Base-by-base conservation (phyloP, 1,139 yeast genomes). In the Yamadazyma triangularis region DNA sequence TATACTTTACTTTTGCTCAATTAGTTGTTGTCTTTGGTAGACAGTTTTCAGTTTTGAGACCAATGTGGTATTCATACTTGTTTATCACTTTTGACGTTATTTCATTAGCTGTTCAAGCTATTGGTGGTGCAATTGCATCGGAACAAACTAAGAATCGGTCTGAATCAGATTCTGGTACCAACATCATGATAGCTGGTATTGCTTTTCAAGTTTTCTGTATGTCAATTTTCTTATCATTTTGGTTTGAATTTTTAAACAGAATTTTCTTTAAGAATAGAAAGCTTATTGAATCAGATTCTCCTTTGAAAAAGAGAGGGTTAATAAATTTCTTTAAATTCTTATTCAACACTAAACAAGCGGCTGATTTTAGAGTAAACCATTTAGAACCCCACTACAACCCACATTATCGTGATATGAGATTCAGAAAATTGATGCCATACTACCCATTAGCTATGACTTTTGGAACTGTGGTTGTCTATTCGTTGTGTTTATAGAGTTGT, bases 401-500 rank as follows among this genome's bases (percentile, higher is more conserved):
- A 2, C 44, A 57, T 13, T 77, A 53, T 44, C 51, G 45, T 1
- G 43, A 49, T 4, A 50, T 77, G 25, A 62, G 86, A 27, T 32
- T 36, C 2, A 43, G 65, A 22, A 54, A 36, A 36, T 49, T 59
- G 24, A 70, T 77, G 37, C 51, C 56, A 12, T 65, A 53, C 27
- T 77, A 70, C 41, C 73, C 79, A 1, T 32, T 60, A 15, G 77
- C 70, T 2, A 53, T 77, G 8, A 58, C 78, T 0, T 27, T 61
- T 4, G 67, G 81, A 1, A 77, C 79, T 3, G 20, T 79, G n/a
- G 67, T 31, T 3, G 66, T 86, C 24, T 81, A 71, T 45, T 67
- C 77, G 30, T 73, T 96, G 54, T 83, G 91, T 53, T 20, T 87
- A 85, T 56, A 73, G 96, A 58, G 77, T 85, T 33, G 73, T 77